Conservation (phyloP, 129 eudicot genomes). For the Solidago caesia region DNA sequence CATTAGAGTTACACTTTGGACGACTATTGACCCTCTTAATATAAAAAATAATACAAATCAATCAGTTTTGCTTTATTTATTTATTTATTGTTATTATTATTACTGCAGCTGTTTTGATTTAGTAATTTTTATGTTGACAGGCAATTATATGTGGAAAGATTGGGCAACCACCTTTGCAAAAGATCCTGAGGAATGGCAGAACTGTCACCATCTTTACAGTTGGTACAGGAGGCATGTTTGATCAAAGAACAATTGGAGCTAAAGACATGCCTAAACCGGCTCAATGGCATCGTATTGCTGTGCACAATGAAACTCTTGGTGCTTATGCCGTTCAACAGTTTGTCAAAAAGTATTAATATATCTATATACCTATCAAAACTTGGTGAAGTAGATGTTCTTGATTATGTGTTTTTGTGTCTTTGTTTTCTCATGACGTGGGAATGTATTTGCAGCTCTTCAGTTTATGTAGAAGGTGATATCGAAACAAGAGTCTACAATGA, state of each 20-base stretch:
- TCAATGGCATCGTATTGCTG: constrained; percentile 98
- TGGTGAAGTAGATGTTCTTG: not conserved
- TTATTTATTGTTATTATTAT: not conserved
- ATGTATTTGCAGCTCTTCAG: constrained; percentile 75
- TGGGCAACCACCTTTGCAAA: constrained; percentile 89
- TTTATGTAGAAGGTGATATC: constrained; percentile 93
- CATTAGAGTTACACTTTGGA: not conserved
- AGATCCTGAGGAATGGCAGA: constrained; percentile 88
- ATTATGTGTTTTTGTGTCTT: constrained; percentile 21
- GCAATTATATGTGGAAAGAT: constrained; percentile 94
- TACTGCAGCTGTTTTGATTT: not conserved
- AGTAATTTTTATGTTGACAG: constrained; percentile 30
- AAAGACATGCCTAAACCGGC: constrained; percentile 80
- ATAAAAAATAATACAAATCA: not conserved
- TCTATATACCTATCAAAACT: not conserved
- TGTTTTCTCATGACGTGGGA: constrained; percentile 19
- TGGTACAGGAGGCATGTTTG: constrained; percentile 98
- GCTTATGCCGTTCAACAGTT: constrained; percentile 86
- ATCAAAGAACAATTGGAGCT: constrained; percentile 59
- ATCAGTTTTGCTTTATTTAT: not conserved
- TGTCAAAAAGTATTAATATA: constrained; percentile 57
- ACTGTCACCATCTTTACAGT: constrained; percentile 82
- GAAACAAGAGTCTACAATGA: constrained; percentile 92
- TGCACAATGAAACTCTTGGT: constrained; percentile 76
- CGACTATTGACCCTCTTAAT: not conserved